These are phyloP conservation scores for Ceratobasidium sp. DNA, from an alignment of 1,284 basidiomycete genomes.

Conservation along the genomic window DNA sequence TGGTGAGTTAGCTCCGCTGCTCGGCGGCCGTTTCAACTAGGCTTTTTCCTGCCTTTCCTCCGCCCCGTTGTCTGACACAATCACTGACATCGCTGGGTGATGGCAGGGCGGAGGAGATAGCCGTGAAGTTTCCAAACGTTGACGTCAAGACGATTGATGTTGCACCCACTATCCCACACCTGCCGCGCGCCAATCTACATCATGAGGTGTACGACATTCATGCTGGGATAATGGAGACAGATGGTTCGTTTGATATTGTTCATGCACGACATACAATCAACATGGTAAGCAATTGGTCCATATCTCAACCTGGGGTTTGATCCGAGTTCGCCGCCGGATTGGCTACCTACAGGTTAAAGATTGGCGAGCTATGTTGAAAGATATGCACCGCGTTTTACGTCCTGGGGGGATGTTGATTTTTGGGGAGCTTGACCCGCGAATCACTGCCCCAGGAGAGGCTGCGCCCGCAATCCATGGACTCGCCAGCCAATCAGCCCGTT, in stretches of 20 bases:
- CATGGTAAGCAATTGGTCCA: neutral
- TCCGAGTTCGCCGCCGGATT: neutral
- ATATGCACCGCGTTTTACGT: constrained; percentile 46
- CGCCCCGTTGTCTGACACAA: neutral
- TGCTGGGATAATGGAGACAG: constrained; percentile 43
- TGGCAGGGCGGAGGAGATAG: constrained; percentile 48
- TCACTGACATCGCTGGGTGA: neutral
- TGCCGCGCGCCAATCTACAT: constrained; percentile 44
- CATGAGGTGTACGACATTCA: constrained; percentile 49
- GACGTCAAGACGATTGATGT: constrained; percentile 48
- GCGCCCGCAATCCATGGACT: constrained; percentile 8
- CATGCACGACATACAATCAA: constrained; percentile 46
- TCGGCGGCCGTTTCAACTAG: neutral
- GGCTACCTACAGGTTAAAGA: constrained; percentile 20
- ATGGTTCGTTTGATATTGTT: constrained; percentile 45
- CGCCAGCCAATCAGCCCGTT: neutral
- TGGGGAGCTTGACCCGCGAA: constrained; percentile 45
- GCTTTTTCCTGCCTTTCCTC: neutral
- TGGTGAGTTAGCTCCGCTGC: too few relatives aligned
- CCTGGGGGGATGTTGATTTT: constrained; percentile 48
- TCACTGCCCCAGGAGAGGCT: constrained; percentile 4
- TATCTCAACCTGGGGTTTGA: neutral
- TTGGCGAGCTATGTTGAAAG: constrained; percentile 41
- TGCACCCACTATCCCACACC: constrained; percentile 45
- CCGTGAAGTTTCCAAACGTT: constrained; percentile 46